Evolutionary conservation across 371 early-diverging fungal genomes (phyloP), one percentile per base, ranked within the genome.

Genomic region (Mucor saturninus): DNA sequence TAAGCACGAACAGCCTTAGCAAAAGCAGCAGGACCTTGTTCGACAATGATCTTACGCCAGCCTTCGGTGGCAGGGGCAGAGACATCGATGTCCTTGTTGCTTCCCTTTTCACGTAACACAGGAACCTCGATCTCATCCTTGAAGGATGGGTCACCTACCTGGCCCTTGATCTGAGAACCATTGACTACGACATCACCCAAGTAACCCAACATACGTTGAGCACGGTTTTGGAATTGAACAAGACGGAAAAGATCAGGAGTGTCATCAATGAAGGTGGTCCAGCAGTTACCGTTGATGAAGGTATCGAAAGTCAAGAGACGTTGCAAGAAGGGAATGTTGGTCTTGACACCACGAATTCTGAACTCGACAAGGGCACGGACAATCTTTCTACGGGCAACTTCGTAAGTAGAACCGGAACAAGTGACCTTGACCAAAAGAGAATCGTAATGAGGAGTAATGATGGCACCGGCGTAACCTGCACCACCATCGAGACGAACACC

Each of bases 201-300:
- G 65, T 94, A 97, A 43, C 87, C 83, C 60, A 97, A 76, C 54
- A 97, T 70, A 75, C 91, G 92, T 62, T 94, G 92, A 31, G 95
- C 95, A 69, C 95, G 91, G 80, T 93, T 93, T 61, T 88, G 87
- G 74, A 80, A 86, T 63, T 80, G 83, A 58, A 88, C 88, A 3
- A 88, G 75, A 37, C 89, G 76, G 81, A 95, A 92, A 43, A 95
- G 84, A 73, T 91, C 90, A 4, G 95, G 96, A 0, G 96, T 91
- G 68, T 96, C 98, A 69, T 97, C 98, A 69, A 97, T 95, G 59
- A 95, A 96, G 11, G 98, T 97, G 15, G 98, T 97, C 97, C 97
- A 97, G 65, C 93, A 86, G 66, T 86, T 83, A 42, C 90, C 93
- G 51, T 77, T 76, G 43, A 88, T 86, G 61, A 94, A 93, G 2